Evolutionary conservation across 148 eudicot species (phyloP).

Genomic region (Vaccinium myrtillus): DNA sequence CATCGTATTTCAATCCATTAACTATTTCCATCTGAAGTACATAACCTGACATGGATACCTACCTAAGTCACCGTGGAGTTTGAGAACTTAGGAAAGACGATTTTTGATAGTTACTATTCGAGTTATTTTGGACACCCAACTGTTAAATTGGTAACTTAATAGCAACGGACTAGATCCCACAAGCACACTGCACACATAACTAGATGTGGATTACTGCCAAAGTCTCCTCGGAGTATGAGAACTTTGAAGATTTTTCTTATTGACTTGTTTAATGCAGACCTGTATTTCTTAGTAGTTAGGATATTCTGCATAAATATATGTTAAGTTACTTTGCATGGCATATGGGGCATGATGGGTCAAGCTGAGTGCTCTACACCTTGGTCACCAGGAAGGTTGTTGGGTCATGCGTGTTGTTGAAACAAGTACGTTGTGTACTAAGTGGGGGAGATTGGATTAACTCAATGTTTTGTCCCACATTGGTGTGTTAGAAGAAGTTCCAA

Average conservation of each 20-base stretch:
- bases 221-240: background rate
- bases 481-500: too few relatives aligned
- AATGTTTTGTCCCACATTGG: too few relatives aligned
- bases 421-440: too few relatives aligned
- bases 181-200: background rate
- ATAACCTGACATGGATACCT: background rate
- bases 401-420: too few relatives aligned
- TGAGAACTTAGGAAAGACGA: background rate
- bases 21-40: background rate
- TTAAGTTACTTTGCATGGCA: background rate
- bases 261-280: slow-evolving; percentile 1
- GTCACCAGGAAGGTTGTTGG: too few relatives aligned
- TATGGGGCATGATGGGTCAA: background rate
- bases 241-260: background rate
- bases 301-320: background rate
- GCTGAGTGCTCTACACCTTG: too few relatives aligned
- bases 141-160: background rate
- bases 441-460: too few relatives aligned
- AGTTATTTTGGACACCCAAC: background rate
- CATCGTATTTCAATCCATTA: background rate
- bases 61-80: background rate
- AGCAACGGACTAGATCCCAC: background rate
- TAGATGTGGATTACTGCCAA: too few relatives aligned
- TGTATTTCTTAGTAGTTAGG: background rate
- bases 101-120: background rate